Evolutionary conservation across 2,329 filamentous ascomycete genomes (phyloP).

Genomic region (Tolypocladium ovalisporum): DNA sequence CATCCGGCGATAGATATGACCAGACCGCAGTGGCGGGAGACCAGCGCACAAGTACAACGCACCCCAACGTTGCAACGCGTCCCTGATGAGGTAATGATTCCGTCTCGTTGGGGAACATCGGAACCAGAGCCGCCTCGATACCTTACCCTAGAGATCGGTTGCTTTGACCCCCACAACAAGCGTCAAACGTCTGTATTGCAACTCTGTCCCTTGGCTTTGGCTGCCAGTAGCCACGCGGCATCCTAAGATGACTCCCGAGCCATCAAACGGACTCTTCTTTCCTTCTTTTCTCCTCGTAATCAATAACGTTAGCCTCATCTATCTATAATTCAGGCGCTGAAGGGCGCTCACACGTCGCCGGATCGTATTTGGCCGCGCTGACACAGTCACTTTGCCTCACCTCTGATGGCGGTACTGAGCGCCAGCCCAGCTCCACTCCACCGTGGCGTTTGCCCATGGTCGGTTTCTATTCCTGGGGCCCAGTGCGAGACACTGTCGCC

Average conservation of each 20-base stretch:
- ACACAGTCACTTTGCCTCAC: background rate
- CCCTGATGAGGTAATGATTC: background rate
- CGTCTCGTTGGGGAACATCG: background rate
- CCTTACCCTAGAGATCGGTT: background rate
- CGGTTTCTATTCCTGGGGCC: background rate
- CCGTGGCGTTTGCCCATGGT: background rate
- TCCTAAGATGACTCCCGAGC: too few relatives aligned
- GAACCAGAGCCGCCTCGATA: too few relatives aligned
- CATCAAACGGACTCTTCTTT: too few relatives aligned
- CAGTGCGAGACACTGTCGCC: background rate
- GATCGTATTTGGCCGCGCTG: background rate
- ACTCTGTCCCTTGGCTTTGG: too few relatives aligned
- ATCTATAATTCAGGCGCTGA: background rate
- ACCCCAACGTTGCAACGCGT: background rate
- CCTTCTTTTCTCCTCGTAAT: background rate
- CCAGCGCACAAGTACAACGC: background rate
- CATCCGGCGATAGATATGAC: background rate
- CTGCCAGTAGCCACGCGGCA: too few relatives aligned
- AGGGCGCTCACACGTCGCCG: background rate
- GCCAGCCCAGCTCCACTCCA: background rate
- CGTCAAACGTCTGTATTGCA: background rate
- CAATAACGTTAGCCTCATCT: background rate
- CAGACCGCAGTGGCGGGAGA: too few relatives aligned
- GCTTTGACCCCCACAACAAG: background rate
- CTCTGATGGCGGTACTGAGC: background rate